phyloP scores from a whole-genome alignment of 805 yeast genomes.

The Lachancea mirantina region DNA sequence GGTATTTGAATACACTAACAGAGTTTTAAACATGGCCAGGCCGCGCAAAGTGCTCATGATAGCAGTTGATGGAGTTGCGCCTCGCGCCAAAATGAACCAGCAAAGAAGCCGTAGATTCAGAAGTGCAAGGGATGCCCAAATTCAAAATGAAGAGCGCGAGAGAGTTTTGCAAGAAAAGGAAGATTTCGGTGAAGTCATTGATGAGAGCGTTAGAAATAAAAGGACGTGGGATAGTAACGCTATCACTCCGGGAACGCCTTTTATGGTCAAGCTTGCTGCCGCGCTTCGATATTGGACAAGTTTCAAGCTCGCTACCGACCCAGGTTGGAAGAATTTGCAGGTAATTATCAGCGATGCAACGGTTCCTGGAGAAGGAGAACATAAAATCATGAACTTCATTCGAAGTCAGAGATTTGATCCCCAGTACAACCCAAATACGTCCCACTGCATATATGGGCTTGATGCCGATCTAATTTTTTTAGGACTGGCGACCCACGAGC shows the following conservation, averaged over 20 bases:
- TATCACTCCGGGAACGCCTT: conserved; percentile 98
- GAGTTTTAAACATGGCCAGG: conserved; percentile 87
- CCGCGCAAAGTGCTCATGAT: conserved; percentile 89
- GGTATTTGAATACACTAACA: conserved; percentile 84
- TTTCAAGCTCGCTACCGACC: conserved; percentile 77
- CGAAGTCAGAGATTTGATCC: conserved; percentile 85
- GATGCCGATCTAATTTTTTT: conserved; percentile 97
- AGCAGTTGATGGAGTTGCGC: conserved; percentile 99
- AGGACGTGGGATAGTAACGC: conserved; percentile 93
- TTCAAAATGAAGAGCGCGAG: conserved; percentile 66
- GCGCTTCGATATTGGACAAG: conserved; percentile 89
- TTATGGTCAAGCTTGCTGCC: conserved; percentile 83
- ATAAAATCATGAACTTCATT: conserved; percentile 92
- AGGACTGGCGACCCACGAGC: conserved; percentile 96
- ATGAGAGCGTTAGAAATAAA: conserved; percentile 63
- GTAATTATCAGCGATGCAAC: conserved; percentile 91
- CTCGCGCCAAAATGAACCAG: conserved; percentile 96
- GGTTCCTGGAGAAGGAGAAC: conserved; percentile 99
- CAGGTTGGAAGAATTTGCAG: conserved; percentile 87
- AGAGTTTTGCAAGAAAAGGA: conserved; percentile 32
- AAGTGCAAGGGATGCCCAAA: conserved; percentile 81
- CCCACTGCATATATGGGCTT: conserved; percentile 93
- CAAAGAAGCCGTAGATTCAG: conserved; percentile 91
- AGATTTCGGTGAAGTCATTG: conserved; percentile 56
- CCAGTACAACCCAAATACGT: conserved; percentile 82